A percentile compares a stretch with the other conserved stretches of the same genome.
Evolutionary conservation across 78 protist genomes (phyloP).

Genomic region (Diacronema lutheri): DNA sequence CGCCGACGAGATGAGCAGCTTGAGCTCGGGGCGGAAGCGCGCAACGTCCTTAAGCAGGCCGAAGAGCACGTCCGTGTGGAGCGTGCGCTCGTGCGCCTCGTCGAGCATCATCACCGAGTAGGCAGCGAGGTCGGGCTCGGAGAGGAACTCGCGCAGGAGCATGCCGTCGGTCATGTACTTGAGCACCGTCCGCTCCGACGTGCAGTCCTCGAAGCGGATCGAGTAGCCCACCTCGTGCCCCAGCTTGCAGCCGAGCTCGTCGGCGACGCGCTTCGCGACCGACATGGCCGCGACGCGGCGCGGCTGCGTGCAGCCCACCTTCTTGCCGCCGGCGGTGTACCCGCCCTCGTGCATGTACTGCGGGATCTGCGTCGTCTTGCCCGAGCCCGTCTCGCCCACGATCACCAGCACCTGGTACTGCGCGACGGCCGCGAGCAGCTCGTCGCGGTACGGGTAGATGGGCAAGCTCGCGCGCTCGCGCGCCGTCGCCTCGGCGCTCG

Average conservation of each 20-base stretch:
- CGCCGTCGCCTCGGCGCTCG: background rate
- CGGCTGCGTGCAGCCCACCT: constrained; percentile 71
- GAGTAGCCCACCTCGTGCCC: constrained; percentile 88
- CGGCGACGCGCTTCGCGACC: constrained; percentile 68
- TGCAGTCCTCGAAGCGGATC: constrained; percentile 94
- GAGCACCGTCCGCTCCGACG: constrained; percentile 67
- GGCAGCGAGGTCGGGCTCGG: constrained; percentile 78
- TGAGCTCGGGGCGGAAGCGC: constrained; percentile 83
- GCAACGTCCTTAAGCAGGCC: constrained; percentile 84
- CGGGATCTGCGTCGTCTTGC: constrained; percentile 97
- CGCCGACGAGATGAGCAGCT: constrained; percentile 85
- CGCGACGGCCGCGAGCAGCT: constrained; percentile 49
- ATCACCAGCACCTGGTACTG: constrained; percentile 35
- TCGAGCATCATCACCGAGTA: constrained; percentile 94
- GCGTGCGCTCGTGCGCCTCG: constrained; percentile 99
- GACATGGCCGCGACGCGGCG: constrained; percentile 74
- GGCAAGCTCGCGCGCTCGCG: constrained; percentile 66
- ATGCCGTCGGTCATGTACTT: constrained; percentile 98
- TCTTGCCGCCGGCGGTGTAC: constrained; percentile 14
- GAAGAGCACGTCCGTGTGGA: constrained; percentile 96
- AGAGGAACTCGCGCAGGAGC: constrained; percentile 91
- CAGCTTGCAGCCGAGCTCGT: constrained; percentile 56
- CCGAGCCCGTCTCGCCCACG: constrained; percentile 91
- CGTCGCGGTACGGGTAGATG: constrained; percentile 66
- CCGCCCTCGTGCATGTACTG: constrained; percentile 92